phyloP scores from a whole-genome alignment of 2,329 filamentous ascomycete species.

The Venturia oleaginea region DNA sequence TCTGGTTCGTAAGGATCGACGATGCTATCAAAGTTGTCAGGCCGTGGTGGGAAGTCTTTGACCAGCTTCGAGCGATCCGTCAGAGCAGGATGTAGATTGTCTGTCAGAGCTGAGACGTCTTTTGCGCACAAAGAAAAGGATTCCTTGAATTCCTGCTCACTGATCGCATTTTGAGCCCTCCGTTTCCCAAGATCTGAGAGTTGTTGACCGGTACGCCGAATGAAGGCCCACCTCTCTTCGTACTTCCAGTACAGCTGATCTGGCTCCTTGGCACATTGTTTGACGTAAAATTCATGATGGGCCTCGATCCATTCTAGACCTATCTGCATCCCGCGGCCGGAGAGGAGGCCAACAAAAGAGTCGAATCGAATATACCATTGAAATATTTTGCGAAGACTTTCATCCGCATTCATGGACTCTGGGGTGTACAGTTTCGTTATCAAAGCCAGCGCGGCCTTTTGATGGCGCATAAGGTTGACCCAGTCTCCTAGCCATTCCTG shows the following conservation, averaged over 20 bases:
- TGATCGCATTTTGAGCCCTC: slow-evolving; percentile 55
- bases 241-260: slow-evolving; percentile 56
- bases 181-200: slow-evolving; percentile 69
- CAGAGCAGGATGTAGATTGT: slow-evolving; percentile 52
- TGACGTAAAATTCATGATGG: slow-evolving; percentile 53
- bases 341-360: slow-evolving; percentile 72
- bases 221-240: slow-evolving; percentile 55
- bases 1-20: slow-evolving; percentile 64
- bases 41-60: slow-evolving; percentile 48
- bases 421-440: slow-evolving; percentile 70
- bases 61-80: slow-evolving; percentile 54
- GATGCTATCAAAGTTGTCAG: slow-evolving; percentile 53
- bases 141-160: slow-evolving; percentile 52
- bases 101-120: slow-evolving; percentile 31
- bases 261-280: slow-evolving; percentile 51
- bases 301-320: slow-evolving; percentile 68
- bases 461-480: slow-evolving; percentile 87
- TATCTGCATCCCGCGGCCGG: slow-evolving; percentile 65
- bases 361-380: slow-evolving; percentile 91
- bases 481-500: slow-evolving; percentile 94
- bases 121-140: slow-evolving; percentile 50
- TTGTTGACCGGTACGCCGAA: slow-evolving; percentile 68
- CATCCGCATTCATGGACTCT: slow-evolving; percentile 60
- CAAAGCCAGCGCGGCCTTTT: slow-evolving; percentile 79
- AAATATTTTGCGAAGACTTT: slow-evolving; percentile 63